Evolutionary conservation across 2,329 filamentous ascomycete genomes (phyloP).

Genomic region (Ceratocystis lukuohia): DNA sequence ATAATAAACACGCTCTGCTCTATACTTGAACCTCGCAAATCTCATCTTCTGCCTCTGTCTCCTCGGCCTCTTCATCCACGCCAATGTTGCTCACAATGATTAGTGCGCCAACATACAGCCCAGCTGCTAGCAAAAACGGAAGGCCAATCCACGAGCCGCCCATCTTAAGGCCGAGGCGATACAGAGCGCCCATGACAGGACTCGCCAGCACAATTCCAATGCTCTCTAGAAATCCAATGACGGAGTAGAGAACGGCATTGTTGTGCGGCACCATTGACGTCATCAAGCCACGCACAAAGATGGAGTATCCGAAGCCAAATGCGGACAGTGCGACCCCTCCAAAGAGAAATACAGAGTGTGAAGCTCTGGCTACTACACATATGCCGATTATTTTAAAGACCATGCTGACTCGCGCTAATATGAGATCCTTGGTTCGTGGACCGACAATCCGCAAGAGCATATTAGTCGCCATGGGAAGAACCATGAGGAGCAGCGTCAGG

Average conservation of each 20-base stretch:
- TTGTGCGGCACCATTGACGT: conserved; percentile 20
- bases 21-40: not conserved
- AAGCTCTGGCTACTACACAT: conserved; percentile 14
- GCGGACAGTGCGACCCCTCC: conserved; percentile 16
- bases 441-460: conserved; percentile 10
- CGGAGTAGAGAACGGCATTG: conserved; percentile 20
- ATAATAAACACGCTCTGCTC: not conserved
- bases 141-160: conserved; percentile 20
- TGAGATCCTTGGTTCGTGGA: conserved; percentile 16
- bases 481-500: conserved; percentile 13
- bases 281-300: conserved; percentile 20
- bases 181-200: conserved; percentile 20
- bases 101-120: conserved; percentile 17
- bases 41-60: not conserved
- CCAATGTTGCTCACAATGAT: conserved; percentile 17
- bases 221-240: conserved; percentile 21
- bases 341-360: conserved; percentile 15
- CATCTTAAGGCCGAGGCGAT: conserved; percentile 18
- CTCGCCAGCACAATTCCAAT: conserved; percentile 20
- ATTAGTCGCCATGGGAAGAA: conserved; percentile 12
- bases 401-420: conserved; percentile 21
- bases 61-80: conserved; percentile 5
- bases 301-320: conserved; percentile 19
- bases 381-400: conserved; percentile 20
- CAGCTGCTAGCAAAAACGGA: conserved; percentile 19